Evolutionary conservation across 2,329 filamentous ascomycete species (phyloP).

Genomic region (Byssochlamys sp.): DNA sequence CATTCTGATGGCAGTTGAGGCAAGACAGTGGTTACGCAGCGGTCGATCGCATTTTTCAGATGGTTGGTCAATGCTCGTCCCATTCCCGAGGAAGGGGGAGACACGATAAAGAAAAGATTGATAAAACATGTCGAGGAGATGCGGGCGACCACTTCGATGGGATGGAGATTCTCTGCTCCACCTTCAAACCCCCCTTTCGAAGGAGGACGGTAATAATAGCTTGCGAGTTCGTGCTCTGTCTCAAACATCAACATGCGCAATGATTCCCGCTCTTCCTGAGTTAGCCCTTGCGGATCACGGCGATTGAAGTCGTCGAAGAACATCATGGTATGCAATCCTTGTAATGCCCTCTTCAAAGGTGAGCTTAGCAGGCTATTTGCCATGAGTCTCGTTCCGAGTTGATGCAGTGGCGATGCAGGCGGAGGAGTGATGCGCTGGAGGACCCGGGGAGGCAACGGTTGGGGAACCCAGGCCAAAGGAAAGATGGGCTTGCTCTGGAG

Average conservation of each 20-base stretch:
- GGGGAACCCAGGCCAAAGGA: constrained; percentile 23
- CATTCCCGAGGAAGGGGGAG: constrained; percentile 23
- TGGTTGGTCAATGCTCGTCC: constrained; percentile 26
- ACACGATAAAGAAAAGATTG: constrained; percentile 23
- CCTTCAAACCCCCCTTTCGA: not conserved
- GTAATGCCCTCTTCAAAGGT: constrained; percentile 16
- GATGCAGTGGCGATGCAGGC: constrained; percentile 14
- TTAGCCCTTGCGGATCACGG: constrained; percentile 12
- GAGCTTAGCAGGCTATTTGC: constrained; percentile 20
- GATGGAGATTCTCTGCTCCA: constrained; percentile 7
- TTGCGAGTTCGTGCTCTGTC: constrained; percentile 29
- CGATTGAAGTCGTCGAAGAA: constrained; percentile 22
- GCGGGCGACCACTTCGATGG: constrained; percentile 22
- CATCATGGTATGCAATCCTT: constrained; percentile 21
- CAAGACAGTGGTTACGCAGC: constrained; percentile 11
- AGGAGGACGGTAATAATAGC: constrained; percentile 22
- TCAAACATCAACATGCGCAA: constrained; percentile 26
- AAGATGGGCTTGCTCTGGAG: constrained; percentile 26
- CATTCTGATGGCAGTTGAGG: constrained; percentile 10
- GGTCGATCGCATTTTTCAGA: constrained; percentile 13
- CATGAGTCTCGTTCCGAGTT: constrained; percentile 19
- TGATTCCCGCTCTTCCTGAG: constrained; percentile 19
- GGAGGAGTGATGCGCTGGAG: constrained; percentile 20
- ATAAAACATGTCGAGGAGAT: constrained; percentile 23
- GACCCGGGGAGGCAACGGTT: constrained; percentile 19